phyloP scores from a whole-genome alignment of 176 grass and related monocot genomes.

The Saccharum spontaneum region DNA sequence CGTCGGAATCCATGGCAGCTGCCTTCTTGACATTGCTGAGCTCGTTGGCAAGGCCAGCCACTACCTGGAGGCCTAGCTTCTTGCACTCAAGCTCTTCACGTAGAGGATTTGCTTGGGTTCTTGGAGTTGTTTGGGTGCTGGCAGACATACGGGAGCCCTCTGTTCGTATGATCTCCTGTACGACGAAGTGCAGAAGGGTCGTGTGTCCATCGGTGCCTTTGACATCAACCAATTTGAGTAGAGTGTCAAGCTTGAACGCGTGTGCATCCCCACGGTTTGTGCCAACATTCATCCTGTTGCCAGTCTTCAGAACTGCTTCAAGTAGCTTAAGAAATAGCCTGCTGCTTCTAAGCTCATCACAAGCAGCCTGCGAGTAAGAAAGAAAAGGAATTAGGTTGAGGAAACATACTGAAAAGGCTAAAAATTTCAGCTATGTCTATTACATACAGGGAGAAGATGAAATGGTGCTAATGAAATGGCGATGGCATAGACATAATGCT shows the following conservation, averaged over 20 bases:
- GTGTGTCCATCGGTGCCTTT: slow-evolving; percentile 96
- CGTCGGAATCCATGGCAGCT: slow-evolving; percentile 91
- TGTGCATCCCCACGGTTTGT: slow-evolving; percentile 92
- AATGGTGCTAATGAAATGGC: not conserved
- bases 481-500: slow-evolving; percentile 5
- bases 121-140: slow-evolving; percentile 39
- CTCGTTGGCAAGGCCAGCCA: slow-evolving; percentile 68
- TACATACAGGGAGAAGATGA: too few species aligned
- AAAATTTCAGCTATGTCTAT: not conserved
- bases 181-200: slow-evolving; percentile 93
- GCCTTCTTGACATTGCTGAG: slow-evolving; percentile 89
- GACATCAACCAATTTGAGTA: slow-evolving; percentile 89
- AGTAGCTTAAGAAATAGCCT: slow-evolving; percentile 91
- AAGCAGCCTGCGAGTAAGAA: slow-evolving; percentile 63
- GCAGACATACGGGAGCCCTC: slow-evolving; percentile 62
- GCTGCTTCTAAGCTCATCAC: slow-evolving; percentile 90
- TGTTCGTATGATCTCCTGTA: slow-evolving; percentile 82
- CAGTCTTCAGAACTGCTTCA: slow-evolving; percentile 98
- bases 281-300: slow-evolving; percentile 99
- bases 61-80: slow-evolving; percentile 80
- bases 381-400: not conserved
- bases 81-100: slow-evolving; percentile 78
- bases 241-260: slow-evolving; percentile 95
- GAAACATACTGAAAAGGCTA: not conserved
- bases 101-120: slow-evolving; percentile 57